Evolutionary conservation across 2,329 filamentous ascomycete genomes (phyloP).

Genomic region (Daldinia sp.): DNA sequence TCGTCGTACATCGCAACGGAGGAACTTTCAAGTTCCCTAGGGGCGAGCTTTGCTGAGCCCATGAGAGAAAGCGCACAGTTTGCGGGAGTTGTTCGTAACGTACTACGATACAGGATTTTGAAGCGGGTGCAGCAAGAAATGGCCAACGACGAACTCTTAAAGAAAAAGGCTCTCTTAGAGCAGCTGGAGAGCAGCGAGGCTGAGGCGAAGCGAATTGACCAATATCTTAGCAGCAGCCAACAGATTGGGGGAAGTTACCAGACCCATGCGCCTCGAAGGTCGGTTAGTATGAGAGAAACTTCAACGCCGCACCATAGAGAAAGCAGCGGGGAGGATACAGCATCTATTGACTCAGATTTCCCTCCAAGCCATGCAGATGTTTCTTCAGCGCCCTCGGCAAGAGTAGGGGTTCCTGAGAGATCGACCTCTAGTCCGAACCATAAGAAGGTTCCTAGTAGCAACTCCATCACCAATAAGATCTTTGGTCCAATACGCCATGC

Average conservation of each 20-base stretch:
- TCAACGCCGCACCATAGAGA: conserved; percentile 65
- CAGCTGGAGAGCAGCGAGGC: conserved; percentile 93
- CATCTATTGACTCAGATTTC: conserved; percentile 95
- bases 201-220: conserved; percentile 92
- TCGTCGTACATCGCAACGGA: conserved; percentile 96
- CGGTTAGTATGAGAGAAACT: conserved; percentile 68
- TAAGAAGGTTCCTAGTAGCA: conserved; percentile 85
- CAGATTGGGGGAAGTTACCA: conserved; percentile 57
- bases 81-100: conserved; percentile 89
- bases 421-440: conserved; percentile 66
- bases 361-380: conserved; percentile 86
- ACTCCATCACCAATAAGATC: conserved; percentile 91
- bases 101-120: conserved; percentile 88
- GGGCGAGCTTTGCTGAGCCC: conserved; percentile 94
- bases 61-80: conserved; percentile 99
- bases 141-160: conserved; percentile 91
- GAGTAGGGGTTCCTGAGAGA: conserved; percentile 75
- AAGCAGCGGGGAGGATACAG: conserved; percentile 78
- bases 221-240: conserved; percentile 84
- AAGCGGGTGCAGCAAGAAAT: conserved; percentile 98
- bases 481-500: conserved; percentile 96
- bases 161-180: conserved; percentile 85
- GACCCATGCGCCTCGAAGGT: conserved; percentile 72
- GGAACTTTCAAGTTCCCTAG: conserved; percentile 87
- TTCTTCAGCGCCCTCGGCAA: conserved; percentile 75